These are phyloP conservation scores for Mallotus nudiflorus DNA, from an alignment of 345 rosid genomes.

Conservation along the genomic window DNA sequence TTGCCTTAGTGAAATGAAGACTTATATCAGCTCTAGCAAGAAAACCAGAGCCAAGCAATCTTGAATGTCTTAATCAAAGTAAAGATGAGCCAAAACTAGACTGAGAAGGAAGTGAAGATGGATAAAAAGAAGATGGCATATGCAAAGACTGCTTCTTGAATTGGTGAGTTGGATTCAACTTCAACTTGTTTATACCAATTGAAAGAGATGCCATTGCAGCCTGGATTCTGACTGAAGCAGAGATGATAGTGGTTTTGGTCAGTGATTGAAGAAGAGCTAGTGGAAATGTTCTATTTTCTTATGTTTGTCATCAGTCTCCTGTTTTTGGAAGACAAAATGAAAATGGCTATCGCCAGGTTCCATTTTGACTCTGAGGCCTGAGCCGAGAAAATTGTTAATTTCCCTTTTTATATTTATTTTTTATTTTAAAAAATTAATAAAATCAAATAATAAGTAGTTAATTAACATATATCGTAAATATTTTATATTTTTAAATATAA, in stretches of 20 bases:
- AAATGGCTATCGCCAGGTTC: constrained; percentile 5
- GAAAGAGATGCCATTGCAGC: constrained; percentile 62
- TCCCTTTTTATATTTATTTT: too few species aligned
- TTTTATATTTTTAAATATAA: too few species aligned
- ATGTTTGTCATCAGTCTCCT: too few species aligned
- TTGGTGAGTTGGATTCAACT: constrained; percentile 34
- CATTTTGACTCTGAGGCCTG: too few species aligned
- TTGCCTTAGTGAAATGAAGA: too few species aligned
- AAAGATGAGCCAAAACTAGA: constrained; percentile 35
- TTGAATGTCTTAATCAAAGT: constrained; percentile 43
- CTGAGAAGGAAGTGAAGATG: constrained; percentile 25
- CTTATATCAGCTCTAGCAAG: constrained; percentile 76
- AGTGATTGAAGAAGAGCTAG: not conserved
- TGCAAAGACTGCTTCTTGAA: constrained; percentile 33
- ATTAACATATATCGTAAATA: too few species aligned
- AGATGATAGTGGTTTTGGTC: too few species aligned
- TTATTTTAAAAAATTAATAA: too few species aligned
- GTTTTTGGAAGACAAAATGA: not conserved
- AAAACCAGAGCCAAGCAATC: constrained; percentile 40
- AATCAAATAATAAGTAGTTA: too few species aligned
- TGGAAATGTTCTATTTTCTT: not conserved
- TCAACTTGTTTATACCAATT: constrained; percentile 39
- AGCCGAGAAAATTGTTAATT: too few species aligned
- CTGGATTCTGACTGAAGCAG: too few species aligned
- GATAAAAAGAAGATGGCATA: constrained; percentile 22